Conservation (phyloP, 805 yeast species). For the Metschnikowia vanudenii region DNA sequence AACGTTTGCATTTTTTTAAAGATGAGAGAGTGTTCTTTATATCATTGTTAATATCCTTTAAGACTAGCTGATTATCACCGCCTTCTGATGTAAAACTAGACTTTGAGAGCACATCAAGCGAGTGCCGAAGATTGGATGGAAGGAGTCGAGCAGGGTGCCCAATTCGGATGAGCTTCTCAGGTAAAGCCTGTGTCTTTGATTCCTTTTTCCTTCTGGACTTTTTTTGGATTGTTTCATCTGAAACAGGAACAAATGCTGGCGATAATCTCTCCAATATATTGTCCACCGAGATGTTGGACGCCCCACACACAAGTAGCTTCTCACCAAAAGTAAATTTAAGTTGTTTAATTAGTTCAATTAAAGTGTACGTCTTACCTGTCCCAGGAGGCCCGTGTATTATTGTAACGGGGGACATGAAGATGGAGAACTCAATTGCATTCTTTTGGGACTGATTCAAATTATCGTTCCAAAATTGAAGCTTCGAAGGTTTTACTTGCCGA, state of each 20-base stretch:
- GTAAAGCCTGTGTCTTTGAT: constrained; percentile 25
- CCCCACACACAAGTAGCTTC: constrained; percentile 84
- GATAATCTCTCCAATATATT: constrained; percentile 78
- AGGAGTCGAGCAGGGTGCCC: constrained; percentile 93
- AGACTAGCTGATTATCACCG: constrained; percentile 39
- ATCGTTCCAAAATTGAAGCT: constrained; percentile 36
- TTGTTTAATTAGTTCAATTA: constrained; percentile 79
- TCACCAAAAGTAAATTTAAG: constrained; percentile 44
- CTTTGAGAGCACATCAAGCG: constrained; percentile 70
- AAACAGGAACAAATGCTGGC: constrained; percentile 21
- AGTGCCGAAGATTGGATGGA: constrained; percentile 60
- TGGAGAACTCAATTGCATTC: constrained; percentile 65
- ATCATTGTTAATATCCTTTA: constrained; percentile 68
- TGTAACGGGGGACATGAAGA: constrained; percentile 51
- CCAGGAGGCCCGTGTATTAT: constrained; percentile 83
- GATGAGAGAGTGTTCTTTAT: constrained; percentile 59
- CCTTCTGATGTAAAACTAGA: constrained; percentile 49
- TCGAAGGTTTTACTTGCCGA: constrained; percentile 16
- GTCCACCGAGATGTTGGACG: constrained; percentile 90
- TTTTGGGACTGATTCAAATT: constrained; percentile 68
- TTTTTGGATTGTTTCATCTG: background rate
- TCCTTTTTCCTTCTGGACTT: constrained; percentile 14
- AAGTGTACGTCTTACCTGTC: constrained; percentile 78
- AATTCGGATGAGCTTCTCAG: constrained; percentile 61
- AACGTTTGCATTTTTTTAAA: constrained; percentile 60